phyloP scores from a whole-genome alignment of 2,329 filamentous ascomycete genomes.

The Cladosporium sphaerospermum region DNA sequence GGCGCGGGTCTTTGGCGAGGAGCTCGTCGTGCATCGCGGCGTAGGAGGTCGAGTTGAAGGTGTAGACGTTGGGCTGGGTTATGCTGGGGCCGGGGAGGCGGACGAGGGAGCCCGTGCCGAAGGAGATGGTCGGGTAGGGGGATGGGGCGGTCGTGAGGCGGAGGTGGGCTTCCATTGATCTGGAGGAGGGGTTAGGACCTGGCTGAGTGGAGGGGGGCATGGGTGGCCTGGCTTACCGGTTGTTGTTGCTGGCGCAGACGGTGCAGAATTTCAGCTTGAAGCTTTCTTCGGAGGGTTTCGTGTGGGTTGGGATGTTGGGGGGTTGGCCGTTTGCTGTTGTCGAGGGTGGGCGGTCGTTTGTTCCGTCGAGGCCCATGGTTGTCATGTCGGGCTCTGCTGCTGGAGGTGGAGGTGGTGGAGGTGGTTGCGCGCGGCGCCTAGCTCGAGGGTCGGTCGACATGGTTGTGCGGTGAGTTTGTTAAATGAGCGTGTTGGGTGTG shows the following conservation, averaged over 20 bases:
- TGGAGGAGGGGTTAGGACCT: conserved; percentile 27
- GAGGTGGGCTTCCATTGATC: conserved; percentile 98
- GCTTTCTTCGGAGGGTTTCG: conserved; percentile 41
- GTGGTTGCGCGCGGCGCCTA: conserved; percentile 38
- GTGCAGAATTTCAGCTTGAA: conserved; percentile 96
- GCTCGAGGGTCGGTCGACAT: conserved; percentile 39
- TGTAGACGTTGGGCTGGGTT: conserved; percentile 91
- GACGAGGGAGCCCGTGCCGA: conserved; percentile 91
- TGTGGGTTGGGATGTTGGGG: conserved; percentile 20
- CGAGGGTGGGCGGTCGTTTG: conserved; percentile 15
- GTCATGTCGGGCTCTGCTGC: conserved; percentile 30
- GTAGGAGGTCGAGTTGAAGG: conserved; percentile 96
- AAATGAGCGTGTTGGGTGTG: too few species aligned
- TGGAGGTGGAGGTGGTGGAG: conserved; percentile 46
- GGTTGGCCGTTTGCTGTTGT: conserved; percentile 19
- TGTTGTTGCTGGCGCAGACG: conserved; percentile 98
- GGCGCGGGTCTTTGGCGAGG: conserved; percentile 70
- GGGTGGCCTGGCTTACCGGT: conserved; percentile 55
- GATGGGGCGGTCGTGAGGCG: conserved; percentile 67
- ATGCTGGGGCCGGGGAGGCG: conserved; percentile 87
- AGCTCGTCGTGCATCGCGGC: conserved; percentile 91
- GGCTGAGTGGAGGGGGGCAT: conserved; percentile 17
- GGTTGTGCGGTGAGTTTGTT: background rate
- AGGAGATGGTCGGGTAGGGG: conserved; percentile 92
- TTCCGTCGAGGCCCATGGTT: conserved; percentile 27